phyloP scores from a whole-genome alignment of 768 basidiomycete species.

The Leccinum incarnatum region DNA sequence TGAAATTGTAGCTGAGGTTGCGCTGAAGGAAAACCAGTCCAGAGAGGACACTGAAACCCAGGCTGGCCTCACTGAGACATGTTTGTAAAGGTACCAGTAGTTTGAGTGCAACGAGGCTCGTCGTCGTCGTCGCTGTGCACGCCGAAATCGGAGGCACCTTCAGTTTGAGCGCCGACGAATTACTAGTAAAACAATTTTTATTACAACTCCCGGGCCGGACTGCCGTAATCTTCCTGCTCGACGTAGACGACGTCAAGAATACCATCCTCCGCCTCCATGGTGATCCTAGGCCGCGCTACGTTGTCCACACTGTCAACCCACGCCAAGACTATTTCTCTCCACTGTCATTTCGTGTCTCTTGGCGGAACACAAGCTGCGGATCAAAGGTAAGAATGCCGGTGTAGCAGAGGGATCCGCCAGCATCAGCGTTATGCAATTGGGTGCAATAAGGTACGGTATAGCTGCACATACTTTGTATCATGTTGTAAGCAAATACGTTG shows the following conservation, averaged over 20 bases:
- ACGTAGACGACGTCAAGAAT: no score
- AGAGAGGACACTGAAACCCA: constrained; percentile 70
- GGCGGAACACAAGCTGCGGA: neutral
- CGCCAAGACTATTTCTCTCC: no score
- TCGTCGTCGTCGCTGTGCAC: neutral
- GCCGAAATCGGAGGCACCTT: constrained; percentile 6
- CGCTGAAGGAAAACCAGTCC: constrained; percentile 57
- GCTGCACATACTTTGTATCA: neutral
- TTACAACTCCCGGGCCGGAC: no score
- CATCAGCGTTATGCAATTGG: neutral
- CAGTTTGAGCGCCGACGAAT: neutral
- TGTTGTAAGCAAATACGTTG: neutral
- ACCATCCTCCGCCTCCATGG: no score
- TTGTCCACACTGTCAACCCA: no score
- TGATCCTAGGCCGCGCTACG: no score
- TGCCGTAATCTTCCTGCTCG: no score
- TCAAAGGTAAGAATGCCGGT: neutral
- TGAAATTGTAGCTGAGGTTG: constrained; percentile 49
- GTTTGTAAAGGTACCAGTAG: constrained; percentile 13
- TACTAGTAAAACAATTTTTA: no score
- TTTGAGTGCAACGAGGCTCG: neutral
- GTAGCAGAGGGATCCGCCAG: neutral
- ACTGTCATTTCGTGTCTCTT: constrained; percentile 5
- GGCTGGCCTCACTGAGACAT: constrained; percentile 82
- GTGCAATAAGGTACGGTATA: neutral